Conservation (phyloP, 179 eudicot species). For the Nepenthes alata region DNA sequence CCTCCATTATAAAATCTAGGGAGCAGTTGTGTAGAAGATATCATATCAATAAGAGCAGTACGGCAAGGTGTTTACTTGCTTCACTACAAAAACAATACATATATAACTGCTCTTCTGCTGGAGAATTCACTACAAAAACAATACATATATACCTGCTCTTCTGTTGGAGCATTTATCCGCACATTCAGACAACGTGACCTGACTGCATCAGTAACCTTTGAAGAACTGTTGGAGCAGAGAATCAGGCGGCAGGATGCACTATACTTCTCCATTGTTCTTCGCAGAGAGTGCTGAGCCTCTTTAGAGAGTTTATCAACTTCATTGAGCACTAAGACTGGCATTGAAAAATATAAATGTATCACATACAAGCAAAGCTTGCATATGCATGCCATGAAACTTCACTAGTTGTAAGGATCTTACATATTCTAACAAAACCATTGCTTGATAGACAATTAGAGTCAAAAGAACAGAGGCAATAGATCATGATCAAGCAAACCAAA, state of each 20-base stretch:
- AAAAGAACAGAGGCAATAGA: too few species aligned
- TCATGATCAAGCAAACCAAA: too few species aligned
- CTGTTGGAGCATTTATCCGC: constrained; percentile 68
- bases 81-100: neutral
- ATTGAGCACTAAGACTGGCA: constrained; percentile 73
- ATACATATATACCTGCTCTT: constrained; percentile 47
- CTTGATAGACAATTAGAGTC: too few species aligned
- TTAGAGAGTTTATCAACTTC: constrained; percentile 95
- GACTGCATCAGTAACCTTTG: constrained; percentile 91
- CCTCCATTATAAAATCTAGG: too few species aligned
- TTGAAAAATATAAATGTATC: neutral
- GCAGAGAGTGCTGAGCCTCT: constrained; percentile 94
- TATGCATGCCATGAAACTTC: neutral
- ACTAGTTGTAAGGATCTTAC: too few species aligned
- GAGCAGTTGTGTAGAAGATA: too few species aligned
- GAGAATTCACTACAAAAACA: constrained; percentile 17
- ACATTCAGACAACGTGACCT: constrained; percentile 90
- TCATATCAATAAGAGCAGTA: neutral
- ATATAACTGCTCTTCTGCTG: constrained; percentile 62
- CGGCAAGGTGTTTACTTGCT: too few species aligned
- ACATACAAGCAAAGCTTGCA: constrained; percentile 1
- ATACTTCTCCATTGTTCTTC: constrained; percentile 97
- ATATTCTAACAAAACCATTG: too few species aligned
- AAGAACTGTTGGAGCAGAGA: constrained; percentile 89
- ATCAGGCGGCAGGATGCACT: constrained; percentile 90